Base-by-base conservation (phyloP, 345 rosid genomes). In the Corchorus capsularis region DNA sequence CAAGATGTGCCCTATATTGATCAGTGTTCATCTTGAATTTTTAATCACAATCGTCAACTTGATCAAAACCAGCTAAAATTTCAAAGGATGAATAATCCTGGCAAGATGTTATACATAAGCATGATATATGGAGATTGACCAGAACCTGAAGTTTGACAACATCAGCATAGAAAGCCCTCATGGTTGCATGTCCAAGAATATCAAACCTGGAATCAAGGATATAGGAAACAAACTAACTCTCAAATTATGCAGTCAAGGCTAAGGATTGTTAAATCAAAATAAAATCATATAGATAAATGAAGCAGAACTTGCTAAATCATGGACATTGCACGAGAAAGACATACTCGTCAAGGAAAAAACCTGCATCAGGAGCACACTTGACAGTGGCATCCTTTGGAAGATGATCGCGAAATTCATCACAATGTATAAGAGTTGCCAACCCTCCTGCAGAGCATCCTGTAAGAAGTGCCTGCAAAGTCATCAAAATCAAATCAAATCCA, bases 391-490 rank as follows among this genome's bases (percentile, higher is more conserved):
- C 85, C 83, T 92, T 90, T 0, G 97, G 92, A 72, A 95, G 61
- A 82, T 63, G 88, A 71, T 88, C 86, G 27, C 82, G 87, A 81
- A 90, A 95, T 78, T 86, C 82, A 73, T 95, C 97, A 67, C 98
- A 95, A 68, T 93, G 97, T 73, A 92, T 90, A 75, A 93, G 86
- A 68, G 98, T 76, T 69, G 99, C 96, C 86, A 95, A 85, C 17
- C 97, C 98, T 61, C 99, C 99, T 52, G 99, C 97, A 81, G 99
- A 95, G 83, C 99, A 95, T 81, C 99, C 99, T 65, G 98, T 65
- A 74, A 95, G 96, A 81, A 93, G 81, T 50, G 96, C 98, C 99
- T 93, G 85, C 81, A 81, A 63, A 72, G 57, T 63, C 71, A 73
- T 8, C 27, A 27, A 27, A 27, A 27, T 27, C 41, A 59, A 57